Evolutionary conservation across 2,329 filamentous ascomycete genomes (phyloP).

Genomic region (Venturia nashicola): DNA sequence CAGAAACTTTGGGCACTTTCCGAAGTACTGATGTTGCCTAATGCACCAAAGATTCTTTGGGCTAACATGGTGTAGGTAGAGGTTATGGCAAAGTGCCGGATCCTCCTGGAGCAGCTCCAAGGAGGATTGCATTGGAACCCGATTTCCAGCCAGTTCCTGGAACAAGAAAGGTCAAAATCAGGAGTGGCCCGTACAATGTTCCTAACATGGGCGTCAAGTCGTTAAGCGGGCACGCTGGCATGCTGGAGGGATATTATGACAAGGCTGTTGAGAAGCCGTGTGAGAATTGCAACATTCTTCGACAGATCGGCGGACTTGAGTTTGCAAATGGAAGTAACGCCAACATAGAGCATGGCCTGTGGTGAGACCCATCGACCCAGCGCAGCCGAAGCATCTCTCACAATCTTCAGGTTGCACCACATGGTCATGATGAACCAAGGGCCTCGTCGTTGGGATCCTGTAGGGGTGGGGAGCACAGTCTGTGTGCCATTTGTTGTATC

Average conservation of each 20-base stretch:
- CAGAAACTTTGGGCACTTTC: background rate
- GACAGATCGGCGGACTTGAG: constrained; percentile 1
- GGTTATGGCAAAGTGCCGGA: constrained; percentile 6
- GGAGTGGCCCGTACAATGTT: constrained; percentile 8
- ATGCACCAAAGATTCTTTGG: background rate
- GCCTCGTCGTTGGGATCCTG: constrained; percentile 5
- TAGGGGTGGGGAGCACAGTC: background rate
- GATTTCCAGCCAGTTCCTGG: background rate
- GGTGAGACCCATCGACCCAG: background rate
- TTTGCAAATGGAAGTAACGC: constrained; percentile 6
- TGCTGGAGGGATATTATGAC: constrained; percentile 8
- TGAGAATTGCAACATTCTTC: constrained; percentile 5
- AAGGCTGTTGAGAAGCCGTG: constrained; percentile 6
- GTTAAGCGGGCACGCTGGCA: constrained; percentile 1
- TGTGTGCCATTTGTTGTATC: background rate
- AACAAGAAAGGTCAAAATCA: constrained; percentile 6
- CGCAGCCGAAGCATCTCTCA: background rate
- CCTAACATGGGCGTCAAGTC: constrained; percentile 3
- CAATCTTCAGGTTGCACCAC: constrained; percentile 7
- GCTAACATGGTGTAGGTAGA: background rate
- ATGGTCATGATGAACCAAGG: constrained; percentile 8
- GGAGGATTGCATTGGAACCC: background rate
- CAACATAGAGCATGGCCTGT: constrained; percentile 7
- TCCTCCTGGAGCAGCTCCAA: constrained; percentile 5
- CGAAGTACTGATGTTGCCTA: background rate